Percentiles rank a stretch among this genome's conserved stretches.
Conservation (phyloP, 495 filamentous ascomycete genomes). For the Aspergillus biplanus region DNA sequence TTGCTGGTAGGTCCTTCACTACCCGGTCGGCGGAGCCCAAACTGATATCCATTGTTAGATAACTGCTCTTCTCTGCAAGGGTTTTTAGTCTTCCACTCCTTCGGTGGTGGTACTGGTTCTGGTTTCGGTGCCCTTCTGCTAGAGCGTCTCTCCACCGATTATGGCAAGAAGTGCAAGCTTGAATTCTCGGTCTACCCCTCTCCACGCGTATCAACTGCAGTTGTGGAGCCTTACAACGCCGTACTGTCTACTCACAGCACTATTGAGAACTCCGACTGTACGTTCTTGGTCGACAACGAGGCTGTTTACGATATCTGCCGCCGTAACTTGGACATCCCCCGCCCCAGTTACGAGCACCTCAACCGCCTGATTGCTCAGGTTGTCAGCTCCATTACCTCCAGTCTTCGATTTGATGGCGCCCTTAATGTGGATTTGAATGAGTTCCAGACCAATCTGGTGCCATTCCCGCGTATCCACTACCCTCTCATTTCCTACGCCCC, state of each 20-base stretch:
- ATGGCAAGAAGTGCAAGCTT: constrained; percentile 93
- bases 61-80: constrained; percentile 91
- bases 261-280: constrained; percentile 91
- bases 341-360: constrained; percentile 83
- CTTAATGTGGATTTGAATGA: constrained; percentile 93
- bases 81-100: constrained; percentile 93
- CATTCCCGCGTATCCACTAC: constrained; percentile 91
- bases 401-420: constrained; percentile 86
- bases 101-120: constrained; percentile 89
- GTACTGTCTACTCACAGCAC: constrained; percentile 91
- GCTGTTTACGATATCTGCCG: constrained; percentile 93
- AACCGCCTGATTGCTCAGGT: constrained; percentile 92
- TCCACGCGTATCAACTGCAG: constrained; percentile 81
- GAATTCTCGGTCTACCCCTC: constrained; percentile 91
- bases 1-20: constrained; percentile 60
- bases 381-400: constrained; percentile 89
- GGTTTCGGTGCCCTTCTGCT: constrained; percentile 87
- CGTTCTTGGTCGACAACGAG: constrained; percentile 92
- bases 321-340: constrained; percentile 84
- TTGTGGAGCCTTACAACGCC: constrained; percentile 93
- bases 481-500: constrained; percentile 88
- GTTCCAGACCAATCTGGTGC: constrained; percentile 94
- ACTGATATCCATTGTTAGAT: constrained; percentile 54
- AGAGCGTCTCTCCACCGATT: constrained; percentile 85
- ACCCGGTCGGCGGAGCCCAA: neutral